Evolutionary conservation across 768 basidiomycete genomes (phyloP).

Genomic region (Tricholoma sp.): DNA sequence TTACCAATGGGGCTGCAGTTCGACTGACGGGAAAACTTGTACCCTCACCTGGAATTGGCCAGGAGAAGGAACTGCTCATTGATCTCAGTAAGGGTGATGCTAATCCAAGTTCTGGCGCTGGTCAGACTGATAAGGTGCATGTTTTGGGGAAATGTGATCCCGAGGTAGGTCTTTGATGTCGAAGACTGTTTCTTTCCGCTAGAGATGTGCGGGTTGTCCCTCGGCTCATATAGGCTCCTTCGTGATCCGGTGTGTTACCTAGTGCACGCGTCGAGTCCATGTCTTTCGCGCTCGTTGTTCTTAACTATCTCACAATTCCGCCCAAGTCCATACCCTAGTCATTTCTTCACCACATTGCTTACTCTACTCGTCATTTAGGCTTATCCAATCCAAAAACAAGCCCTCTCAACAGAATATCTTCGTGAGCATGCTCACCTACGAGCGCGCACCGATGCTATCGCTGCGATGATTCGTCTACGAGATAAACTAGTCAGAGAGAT

Average conservation of each 20-base stretch:
- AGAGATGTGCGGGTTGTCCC: background rate
- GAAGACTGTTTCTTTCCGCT: background rate
- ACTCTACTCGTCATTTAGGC: constrained; percentile 33
- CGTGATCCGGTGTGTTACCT: no score
- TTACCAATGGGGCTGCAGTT: constrained; percentile 19
- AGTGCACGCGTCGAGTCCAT: background rate
- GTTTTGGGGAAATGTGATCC: constrained; percentile 46
- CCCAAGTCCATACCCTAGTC: background rate
- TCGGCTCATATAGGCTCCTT: no score
- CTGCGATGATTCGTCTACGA: constrained; percentile 73
- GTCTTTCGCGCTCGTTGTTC: background rate
- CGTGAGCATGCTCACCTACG: constrained; percentile 88
- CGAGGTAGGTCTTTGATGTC: constrained; percentile 25
- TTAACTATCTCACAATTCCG: background rate
- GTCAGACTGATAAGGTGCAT: constrained; percentile 21
- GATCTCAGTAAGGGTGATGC: constrained; percentile 20
- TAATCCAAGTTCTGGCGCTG: background rate
- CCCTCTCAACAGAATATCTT: constrained; percentile 71
- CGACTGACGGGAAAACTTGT: constrained; percentile 35
- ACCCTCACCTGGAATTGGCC: constrained; percentile 38
- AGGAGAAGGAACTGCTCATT: constrained; percentile 44
- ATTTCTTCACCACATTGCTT: background rate
- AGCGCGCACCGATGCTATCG: constrained; percentile 65
- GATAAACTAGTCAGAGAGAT: constrained; percentile 52
- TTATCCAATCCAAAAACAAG: constrained; percentile 92